Evolutionary conservation across 2,329 filamentous ascomycete species (phyloP).

Genomic region (Chrysoporthe puriensis): DNA sequence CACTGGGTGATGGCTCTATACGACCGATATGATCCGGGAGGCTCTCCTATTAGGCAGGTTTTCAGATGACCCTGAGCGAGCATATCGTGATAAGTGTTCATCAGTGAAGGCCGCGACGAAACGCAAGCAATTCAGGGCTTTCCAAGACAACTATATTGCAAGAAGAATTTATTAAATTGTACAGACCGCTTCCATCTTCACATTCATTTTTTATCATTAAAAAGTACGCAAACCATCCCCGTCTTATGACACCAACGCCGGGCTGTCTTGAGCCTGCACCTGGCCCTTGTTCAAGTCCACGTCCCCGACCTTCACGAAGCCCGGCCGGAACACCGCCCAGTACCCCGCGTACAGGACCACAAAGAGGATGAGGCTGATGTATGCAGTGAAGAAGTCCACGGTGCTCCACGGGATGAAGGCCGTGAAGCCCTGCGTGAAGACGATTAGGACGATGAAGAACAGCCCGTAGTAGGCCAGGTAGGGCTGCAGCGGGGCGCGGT

Average conservation of each 20-base stretch:
- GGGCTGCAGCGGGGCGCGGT: slow-evolving; percentile 37
- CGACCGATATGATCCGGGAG: too few species aligned
- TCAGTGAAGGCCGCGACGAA: background rate
- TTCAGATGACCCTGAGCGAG: too few species aligned
- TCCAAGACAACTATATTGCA: background rate
- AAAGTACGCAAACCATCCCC: too few species aligned
- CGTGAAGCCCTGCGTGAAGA: slow-evolving; percentile 50
- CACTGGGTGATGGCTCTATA: too few species aligned
- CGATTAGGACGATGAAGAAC: slow-evolving; percentile 47
- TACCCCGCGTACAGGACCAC: slow-evolving; percentile 46
- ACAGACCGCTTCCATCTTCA: background rate
- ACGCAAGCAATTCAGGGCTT: background rate
- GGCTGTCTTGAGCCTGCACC: slow-evolving; percentile 3
- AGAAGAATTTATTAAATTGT: background rate
- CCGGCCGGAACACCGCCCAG: slow-evolving; percentile 40
- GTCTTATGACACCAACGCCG: background rate
- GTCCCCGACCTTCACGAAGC: slow-evolving; percentile 34
- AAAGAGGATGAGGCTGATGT: slow-evolving; percentile 36
- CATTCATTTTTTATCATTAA: background rate
- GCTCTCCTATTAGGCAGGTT: too few species aligned
- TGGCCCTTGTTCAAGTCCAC: slow-evolving; percentile 34
- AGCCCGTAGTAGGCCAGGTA: slow-evolving; percentile 49
- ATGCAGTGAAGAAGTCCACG: slow-evolving; percentile 46
- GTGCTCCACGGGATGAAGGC: slow-evolving; percentile 46
- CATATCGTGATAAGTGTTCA: background rate